Evolutionary conservation across 345 rosid species (phyloP), one percentile per base, ranked within the genome.

Genomic region (Hibiscus tridactylites): DNA sequence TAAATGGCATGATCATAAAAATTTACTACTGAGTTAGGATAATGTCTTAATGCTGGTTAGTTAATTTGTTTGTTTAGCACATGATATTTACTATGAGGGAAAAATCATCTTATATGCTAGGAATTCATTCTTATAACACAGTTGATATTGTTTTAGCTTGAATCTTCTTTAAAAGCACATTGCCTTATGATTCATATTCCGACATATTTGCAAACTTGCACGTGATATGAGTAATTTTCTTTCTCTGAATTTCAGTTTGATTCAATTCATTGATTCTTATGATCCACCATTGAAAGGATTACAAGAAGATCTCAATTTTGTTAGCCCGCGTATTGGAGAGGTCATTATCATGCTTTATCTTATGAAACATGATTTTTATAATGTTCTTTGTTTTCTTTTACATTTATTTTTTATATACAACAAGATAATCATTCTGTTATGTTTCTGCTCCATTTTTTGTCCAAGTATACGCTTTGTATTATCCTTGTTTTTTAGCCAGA

Each of bases 281-380:
- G 98, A 95, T 81, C 99, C 96, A 53, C 98, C 99, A 37, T 75
- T 92, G 83, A 95, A 92, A 86, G 99, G 99, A 68, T 85, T 95
- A 76, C 99, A 95, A 73, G 99, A 95, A 79, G 98, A 95, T 79
- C 84, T 95, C 58, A 92, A 95, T 87, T 92, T 95, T 83, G 99
- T 90, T 77, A 95, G 96, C 77, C 98, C 97, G 72, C 97, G 98
- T 63, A 90, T 95, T 72, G 99, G 98, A 84, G 99, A 95, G 99
- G 99, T 95, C 71, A 79, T 75, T 78, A 16, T 46, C 65, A 11
- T 83, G 50, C 72, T 53, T 71, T 68, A 65, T 68, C 17, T 64
- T 64, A 35, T 29, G 19, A 50, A 58, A 44, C 29, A 16, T 21
- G 13, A 28, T 57, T 15, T 54, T 71, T 7, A 47, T 28, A 61